Conservation (phyloP, 768 basidiomycete species). For the Serpula lacrymans region DNA sequence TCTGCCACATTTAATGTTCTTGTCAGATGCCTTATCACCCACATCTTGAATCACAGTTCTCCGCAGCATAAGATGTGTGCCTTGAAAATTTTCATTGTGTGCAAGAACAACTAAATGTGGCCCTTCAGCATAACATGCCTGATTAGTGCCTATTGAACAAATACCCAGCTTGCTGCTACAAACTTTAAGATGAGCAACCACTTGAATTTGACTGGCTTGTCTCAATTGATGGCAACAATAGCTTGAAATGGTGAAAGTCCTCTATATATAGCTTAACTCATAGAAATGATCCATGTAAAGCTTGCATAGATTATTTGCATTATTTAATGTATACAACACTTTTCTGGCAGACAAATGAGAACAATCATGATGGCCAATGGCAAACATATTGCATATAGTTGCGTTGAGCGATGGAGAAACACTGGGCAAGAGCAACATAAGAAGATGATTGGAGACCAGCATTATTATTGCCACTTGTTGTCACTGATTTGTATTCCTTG, state of each 20-base stretch:
- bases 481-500: neutral
- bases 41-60: conserved; percentile 3
- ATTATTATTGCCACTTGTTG: neutral
- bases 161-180: conserved; percentile 10
- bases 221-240: conserved; percentile 3
- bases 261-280: neutral
- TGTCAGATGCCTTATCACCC: neutral
- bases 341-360: neutral
- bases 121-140: conserved; percentile 3
- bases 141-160: conserved; percentile 5
- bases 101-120: conserved; percentile 3
- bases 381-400: neutral
- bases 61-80: conserved; percentile 9
- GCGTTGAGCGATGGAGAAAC: neutral
- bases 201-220: neutral
- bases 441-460: neutral
- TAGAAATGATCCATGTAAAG: neutral
- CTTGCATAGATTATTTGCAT: neutral
- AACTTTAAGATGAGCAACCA: neutral
- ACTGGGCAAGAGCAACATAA: neutral
- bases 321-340: neutral
- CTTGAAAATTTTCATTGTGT: conserved; percentile 6
- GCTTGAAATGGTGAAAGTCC: neutral
- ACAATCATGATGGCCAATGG: neutral
- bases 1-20: neutral